phyloP scores from a whole-genome alignment of 2,329 filamentous ascomycete species.

The Cyclaneusma minus region DNA sequence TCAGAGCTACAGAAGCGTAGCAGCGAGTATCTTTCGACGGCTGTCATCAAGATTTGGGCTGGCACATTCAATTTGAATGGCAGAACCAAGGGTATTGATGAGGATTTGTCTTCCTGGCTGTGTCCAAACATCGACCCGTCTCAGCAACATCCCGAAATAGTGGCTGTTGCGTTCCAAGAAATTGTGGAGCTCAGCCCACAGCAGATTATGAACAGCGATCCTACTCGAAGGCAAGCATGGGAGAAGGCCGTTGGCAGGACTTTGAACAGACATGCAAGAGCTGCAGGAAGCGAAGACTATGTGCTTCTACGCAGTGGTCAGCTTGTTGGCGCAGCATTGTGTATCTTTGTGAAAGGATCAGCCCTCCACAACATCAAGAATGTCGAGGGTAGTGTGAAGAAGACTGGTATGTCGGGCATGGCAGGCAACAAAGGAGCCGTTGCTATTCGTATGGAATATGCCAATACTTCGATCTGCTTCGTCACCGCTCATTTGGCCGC shows the following conservation, averaged over 20 bases:
- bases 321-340: conserved; percentile 82
- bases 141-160: conserved; percentile 62
- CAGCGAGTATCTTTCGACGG: conserved; percentile 59
- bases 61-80: conserved; percentile 96
- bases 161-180: conserved; percentile 89
- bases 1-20: conserved; percentile 54
- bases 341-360: conserved; percentile 76
- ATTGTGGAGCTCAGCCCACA: conserved; percentile 97
- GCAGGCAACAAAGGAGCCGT: conserved; percentile 97
- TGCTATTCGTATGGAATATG: conserved; percentile 88
- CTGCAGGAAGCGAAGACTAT: conserved; percentile 59
- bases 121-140: conserved; percentile 46
- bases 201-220: conserved; percentile 98
- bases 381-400: conserved; percentile 91
- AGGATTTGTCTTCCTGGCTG: conserved; percentile 77
- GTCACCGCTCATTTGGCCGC: conserved; percentile 94
- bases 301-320: conserved; percentile 84
- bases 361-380: conserved; percentile 77
- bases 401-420: conserved; percentile 87
- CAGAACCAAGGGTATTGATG: conserved; percentile 57
- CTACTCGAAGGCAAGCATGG: conserved; percentile 71
- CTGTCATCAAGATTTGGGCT: conserved; percentile 60
- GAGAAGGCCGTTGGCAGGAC: conserved; percentile 65
- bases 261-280: conserved; percentile 56
- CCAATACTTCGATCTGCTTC: conserved; percentile 83